Evolutionary conservation across 345 rosid genomes (phyloP), one percentile per base, ranked within the genome.

Genomic region (Linum tenue): DNA sequence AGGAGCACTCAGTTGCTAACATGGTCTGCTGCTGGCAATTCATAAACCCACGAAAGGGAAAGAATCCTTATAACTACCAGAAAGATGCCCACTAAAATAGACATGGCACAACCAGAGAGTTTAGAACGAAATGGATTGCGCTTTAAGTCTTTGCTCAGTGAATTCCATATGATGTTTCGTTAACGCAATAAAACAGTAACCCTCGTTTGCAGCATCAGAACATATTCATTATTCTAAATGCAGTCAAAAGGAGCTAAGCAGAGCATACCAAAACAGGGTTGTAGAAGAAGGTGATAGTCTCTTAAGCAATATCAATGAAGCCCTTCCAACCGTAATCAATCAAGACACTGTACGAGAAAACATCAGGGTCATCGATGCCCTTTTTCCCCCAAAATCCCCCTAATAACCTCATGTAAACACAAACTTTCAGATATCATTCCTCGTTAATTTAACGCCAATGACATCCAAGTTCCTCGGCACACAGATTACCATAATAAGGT

Each of bases 331-430:
- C 82, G 81, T 58, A 81, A 78, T 81, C 89, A 86, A 80, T 83
- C 91, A 87, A 78, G 76, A 84, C 83, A 81, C 94, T 90, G 91
- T 86, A 88, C 73, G 98, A 92, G 88, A 92, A 86, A 90, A 86
- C 90, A 89, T 79, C 87, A 3, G 12, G 58, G 92, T 91, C 91
- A 88, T 91, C 84, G 76, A 82, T 83, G 79, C 77, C 79, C 84
- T 83, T 83, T 82, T 64, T 61, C 65, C 53, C 69, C 72, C 75
- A 63, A 57, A 62, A 67, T 67, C 62, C 72, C 62, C 57, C 56
- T 70, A 69, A 42, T 65, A 64, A 64, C 57, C 63, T 60, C 53
- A 68, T 53, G 57, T 60, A 31, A 50, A 16, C 4, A 58, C 37
- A 22, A 16, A 4, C 10, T 31, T 5, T 8, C 37, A 4, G 3